These are phyloP conservation scores for Ilyonectria robusta DNA, from an alignment of 2,329 filamentous ascomycete genomes.

Conservation along the genomic window DNA sequence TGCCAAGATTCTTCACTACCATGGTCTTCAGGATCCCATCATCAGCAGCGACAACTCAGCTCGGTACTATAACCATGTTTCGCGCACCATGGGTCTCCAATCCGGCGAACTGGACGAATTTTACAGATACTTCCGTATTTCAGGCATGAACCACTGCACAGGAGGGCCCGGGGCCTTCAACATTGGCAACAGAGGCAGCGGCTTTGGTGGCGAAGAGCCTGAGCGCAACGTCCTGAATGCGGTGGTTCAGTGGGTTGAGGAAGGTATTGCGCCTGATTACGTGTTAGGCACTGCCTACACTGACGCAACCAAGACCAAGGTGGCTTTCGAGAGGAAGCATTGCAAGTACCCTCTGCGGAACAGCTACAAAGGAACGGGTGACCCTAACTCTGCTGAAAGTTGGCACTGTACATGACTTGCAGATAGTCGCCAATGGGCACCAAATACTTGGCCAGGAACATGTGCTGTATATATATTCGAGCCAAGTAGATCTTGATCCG, in stretches of 20 bases:
- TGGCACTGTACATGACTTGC: slow-evolving; percentile 42
- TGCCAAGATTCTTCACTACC: slow-evolving; percentile 61
- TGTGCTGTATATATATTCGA: background rate
- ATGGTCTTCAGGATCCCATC: slow-evolving; percentile 58
- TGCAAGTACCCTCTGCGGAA: slow-evolving; percentile 54
- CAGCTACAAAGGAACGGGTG: slow-evolving; percentile 47
- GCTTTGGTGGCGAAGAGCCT: slow-evolving; percentile 46
- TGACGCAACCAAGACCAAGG: slow-evolving; percentile 40
- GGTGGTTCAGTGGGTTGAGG: slow-evolving; percentile 64
- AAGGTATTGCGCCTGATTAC: slow-evolving; percentile 57
- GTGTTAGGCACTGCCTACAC: slow-evolving; percentile 53
- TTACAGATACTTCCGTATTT: slow-evolving; percentile 66
- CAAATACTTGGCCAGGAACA: background rate
- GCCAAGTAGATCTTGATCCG: background rate
- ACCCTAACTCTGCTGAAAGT: slow-evolving; percentile 45
- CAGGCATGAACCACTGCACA: slow-evolving; percentile 64
- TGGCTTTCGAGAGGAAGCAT: slow-evolving; percentile 52
- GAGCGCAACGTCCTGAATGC: slow-evolving; percentile 62
- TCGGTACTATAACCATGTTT: slow-evolving; percentile 40
- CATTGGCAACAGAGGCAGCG: slow-evolving; percentile 45
- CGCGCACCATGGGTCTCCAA: slow-evolving; percentile 46
- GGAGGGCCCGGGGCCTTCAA: slow-evolving; percentile 59
- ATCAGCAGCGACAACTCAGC: slow-evolving; percentile 53
- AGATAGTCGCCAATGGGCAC: no score
- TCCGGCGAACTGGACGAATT: slow-evolving; percentile 58